Percentiles rank a stretch among this genome's conserved stretches.
Conservation (phyloP, 2,329 filamentous ascomycete genomes). For the Rhytidhysteron rufulum region DNA sequence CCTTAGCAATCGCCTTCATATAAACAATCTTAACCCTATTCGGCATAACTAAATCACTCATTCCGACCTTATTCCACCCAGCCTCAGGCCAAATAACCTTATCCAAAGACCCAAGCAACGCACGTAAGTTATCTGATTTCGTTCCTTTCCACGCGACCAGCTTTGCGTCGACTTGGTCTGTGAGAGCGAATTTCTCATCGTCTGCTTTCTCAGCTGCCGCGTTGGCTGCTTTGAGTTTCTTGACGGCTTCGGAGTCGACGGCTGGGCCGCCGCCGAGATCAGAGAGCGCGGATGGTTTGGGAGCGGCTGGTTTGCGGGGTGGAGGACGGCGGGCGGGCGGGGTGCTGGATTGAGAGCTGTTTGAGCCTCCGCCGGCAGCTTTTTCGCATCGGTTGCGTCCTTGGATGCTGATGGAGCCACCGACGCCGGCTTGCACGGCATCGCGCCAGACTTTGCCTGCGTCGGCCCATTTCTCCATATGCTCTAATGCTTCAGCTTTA, state of each 20-base stretch:
- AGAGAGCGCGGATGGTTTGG: conserved; percentile 39
- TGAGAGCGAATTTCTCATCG: conserved; percentile 86
- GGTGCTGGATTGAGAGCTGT: conserved; percentile 13
- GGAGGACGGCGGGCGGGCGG: conserved; percentile 17
- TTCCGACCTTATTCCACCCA: conserved; percentile 94
- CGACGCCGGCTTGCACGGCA: conserved; percentile 79
- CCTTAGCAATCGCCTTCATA: conserved; percentile 99
- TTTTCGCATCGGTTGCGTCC: conserved; percentile 88
- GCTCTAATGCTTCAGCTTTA: conserved; percentile 92
- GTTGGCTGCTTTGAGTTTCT: conserved; percentile 77
- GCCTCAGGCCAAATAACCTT: conserved; percentile 85
- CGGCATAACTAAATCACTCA: conserved; percentile 88
- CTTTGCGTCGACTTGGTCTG: conserved; percentile 78
- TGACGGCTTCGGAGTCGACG: conserved; percentile 70
- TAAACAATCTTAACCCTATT: conserved; percentile 96
- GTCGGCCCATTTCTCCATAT: conserved; percentile 90
- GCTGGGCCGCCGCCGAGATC: conserved; percentile 39
- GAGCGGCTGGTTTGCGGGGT: conserved; percentile 25
- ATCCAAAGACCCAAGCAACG: conserved; percentile 81
- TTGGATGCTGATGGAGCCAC: conserved; percentile 78
- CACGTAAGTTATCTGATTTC: conserved; percentile 88
- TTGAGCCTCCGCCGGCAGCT: conserved; percentile 56
- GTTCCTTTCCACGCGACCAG: conserved; percentile 81
- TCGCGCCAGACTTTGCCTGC: conserved; percentile 75
- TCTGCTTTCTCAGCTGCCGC: conserved; percentile 80